These are phyloP conservation scores for Globisporangium radiosum DNA, from an alignment of 352 stramenopile genomes.

Conservation along the genomic window DNA sequence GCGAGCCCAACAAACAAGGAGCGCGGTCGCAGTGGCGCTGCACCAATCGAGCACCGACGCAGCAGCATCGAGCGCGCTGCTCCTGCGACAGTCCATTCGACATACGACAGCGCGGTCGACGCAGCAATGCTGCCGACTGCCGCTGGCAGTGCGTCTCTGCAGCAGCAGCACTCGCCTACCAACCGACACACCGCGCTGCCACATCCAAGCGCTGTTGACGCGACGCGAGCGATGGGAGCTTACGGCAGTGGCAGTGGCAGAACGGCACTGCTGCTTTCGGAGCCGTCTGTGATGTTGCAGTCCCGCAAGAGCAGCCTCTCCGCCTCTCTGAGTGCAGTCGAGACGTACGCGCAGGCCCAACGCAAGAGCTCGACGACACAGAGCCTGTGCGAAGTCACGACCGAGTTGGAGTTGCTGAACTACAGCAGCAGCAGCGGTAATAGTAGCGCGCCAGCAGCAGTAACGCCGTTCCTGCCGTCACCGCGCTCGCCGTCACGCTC, in stretches of 20 bases:
- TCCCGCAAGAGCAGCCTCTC: conserved; percentile 8
- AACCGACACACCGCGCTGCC: background rate
- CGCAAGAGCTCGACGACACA: conserved; percentile 6
- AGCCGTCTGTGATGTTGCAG: conserved; percentile 5
- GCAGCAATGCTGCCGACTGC: too few species aligned
- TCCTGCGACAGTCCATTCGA: background rate
- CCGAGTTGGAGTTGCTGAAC: background rate
- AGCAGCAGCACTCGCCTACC: background rate
- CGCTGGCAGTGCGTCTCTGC: too few species aligned
- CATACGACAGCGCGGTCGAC: background rate
- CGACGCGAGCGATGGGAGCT: background rate
- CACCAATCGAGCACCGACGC: background rate
- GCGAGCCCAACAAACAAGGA: conserved; percentile 3
- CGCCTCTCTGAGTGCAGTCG: background rate
- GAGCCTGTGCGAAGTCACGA: too few species aligned
- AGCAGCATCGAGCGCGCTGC: conserved; percentile 1
- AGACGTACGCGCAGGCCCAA: conserved; percentile 5
- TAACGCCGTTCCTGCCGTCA: background rate
- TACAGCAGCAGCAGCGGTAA: background rate
- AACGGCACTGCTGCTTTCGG: background rate
- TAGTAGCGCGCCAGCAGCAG: background rate
- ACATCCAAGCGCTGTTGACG: background rate
- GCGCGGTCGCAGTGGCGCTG: background rate
- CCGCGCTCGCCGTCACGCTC: background rate
- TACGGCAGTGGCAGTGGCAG: background rate